Evolutionary conservation across 805 yeast genomes (phyloP).

Genomic region (Maudiozyma bulderi): DNA sequence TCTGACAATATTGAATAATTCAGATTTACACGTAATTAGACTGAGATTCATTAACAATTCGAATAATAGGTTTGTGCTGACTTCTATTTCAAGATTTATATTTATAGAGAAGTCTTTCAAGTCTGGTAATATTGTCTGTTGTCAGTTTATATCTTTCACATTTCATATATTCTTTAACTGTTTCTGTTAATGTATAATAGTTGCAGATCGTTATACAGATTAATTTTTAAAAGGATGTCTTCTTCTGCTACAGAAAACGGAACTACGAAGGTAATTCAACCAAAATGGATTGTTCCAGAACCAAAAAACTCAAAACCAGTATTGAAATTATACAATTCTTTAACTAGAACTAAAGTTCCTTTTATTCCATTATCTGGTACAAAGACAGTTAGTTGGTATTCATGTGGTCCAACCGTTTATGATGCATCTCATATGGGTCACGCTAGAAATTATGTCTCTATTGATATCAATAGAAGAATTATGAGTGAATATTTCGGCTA

Average conservation of each 20-base stretch:
- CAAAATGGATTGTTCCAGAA: conserved; percentile 42
- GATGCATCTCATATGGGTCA: conserved; percentile 97
- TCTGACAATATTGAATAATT: too few relatives aligned
- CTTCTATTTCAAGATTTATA: background rate
- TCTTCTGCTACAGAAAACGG: conserved; percentile 4
- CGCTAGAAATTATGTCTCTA: conserved; percentile 92
- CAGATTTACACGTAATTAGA: too few relatives aligned
- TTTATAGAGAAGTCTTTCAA: too few relatives aligned
- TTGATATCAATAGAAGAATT: conserved; percentile 85
- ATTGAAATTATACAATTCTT: conserved; percentile 67
- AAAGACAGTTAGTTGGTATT: conserved; percentile 80
- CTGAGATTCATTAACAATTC: too few relatives aligned
- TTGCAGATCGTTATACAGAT: background rate
- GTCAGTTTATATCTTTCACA: background rate
- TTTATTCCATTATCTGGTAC: conserved; percentile 58
- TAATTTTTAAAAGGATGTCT: background rate
- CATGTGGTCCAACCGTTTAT: conserved; percentile 97
- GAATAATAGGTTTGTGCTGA: too few relatives aligned
- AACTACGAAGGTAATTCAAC: conserved; percentile 33
- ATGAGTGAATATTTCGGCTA: conserved; percentile 88
- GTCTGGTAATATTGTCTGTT: too few relatives aligned
- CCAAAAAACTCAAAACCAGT: conserved; percentile 27
- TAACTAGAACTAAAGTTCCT: conserved; percentile 70
- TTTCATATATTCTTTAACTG: background rate
- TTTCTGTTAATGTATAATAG: background rate